Base-by-base conservation (phyloP, 2,329 filamentous ascomycete genomes). In the Neurospora sp. region DNA sequence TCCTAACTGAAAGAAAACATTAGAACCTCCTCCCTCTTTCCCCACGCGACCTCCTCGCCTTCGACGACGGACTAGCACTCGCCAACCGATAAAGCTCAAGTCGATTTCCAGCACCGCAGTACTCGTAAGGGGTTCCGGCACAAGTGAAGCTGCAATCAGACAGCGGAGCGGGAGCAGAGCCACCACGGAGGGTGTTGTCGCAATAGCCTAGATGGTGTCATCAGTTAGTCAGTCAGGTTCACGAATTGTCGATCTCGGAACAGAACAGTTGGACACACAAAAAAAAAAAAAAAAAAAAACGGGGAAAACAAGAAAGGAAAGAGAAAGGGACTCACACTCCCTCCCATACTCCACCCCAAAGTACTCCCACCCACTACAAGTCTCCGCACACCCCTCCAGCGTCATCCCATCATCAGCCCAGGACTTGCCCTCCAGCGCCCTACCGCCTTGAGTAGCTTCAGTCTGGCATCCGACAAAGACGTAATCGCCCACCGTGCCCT, bases 401-500 rank as follows among this genome's bases (percentile, higher is more conserved):
- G 80, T 82, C 80, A 81, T 80, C 23, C 74, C 71, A 52, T 81
- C 78, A 15, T 76, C 76, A 6, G 80, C 77, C 40, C 76, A 78
- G 6, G 69, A 40, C 17, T 75, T 76, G n/a, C 74, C 78, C 1
- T 74, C 74, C 12, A 83, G 75, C n/a, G 82, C 81, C 33, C 82
- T 77, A 8, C 71, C 76, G 39, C 69, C 74, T 62, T 62, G 12
- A 1, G 76, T 77, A 6, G 77, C 75, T 74, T 83, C 82, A 8
- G 78, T 80, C 69, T 81, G 80, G 70, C 82, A 83, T 23, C 81
- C 81, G 8, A 80, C 73, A 46, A 79, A 78, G 36, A 72, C 71
- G 70, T 81, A 83, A 10, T 74, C 71, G 15, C 78, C 79, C 4
- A 82, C 78, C 4, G 76, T 79, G 57, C 75, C 77, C 72, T 79